These are phyloP conservation scores for Hyaloscypha bicolor DNA, from an alignment of 495 filamentous ascomycete genomes.

Conservation along the genomic window DNA sequence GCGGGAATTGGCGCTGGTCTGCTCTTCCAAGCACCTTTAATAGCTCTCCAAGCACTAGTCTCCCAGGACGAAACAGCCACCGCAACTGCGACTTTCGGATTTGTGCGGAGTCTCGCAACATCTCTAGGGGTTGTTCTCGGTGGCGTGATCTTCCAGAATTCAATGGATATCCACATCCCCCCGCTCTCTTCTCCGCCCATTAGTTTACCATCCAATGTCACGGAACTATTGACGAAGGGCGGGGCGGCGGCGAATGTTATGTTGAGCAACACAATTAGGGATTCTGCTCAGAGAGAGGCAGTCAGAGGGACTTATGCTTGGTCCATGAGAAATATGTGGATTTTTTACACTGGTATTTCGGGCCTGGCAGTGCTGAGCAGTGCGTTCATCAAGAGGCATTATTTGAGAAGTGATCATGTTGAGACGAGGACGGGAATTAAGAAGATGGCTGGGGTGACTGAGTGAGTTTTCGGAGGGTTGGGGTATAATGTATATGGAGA, in stretches of 20 bases:
- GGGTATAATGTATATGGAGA: too few species aligned
- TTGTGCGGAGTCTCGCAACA: constrained; percentile 63
- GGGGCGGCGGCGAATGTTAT: constrained; percentile 16
- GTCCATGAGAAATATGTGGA: constrained; percentile 54
- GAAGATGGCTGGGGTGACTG: not conserved
- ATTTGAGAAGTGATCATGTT: constrained; percentile 6
- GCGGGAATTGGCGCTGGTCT: constrained; percentile 54
- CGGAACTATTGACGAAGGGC: constrained; percentile 8
- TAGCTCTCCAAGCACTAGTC: constrained; percentile 72
- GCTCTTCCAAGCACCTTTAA: constrained; percentile 67
- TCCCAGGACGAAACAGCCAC: constrained; percentile 61
- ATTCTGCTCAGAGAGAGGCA: constrained; percentile 38
- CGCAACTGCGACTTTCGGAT: constrained; percentile 66
- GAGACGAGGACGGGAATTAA: constrained; percentile 14
- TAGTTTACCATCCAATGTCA: constrained; percentile 7
- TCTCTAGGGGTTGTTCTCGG: constrained; percentile 67
- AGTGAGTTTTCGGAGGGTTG: too few species aligned
- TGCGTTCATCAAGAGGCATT: constrained; percentile 1
- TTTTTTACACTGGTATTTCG: constrained; percentile 34
- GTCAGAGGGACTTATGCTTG: constrained; percentile 46
- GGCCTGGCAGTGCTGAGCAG: constrained; percentile 1
- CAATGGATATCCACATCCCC: constrained; percentile 43
- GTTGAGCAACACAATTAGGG: constrained; percentile 25
- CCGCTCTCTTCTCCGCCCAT: constrained; percentile 36
- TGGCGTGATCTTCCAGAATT: constrained; percentile 69